Evolutionary conservation across 75 land plant species (phyloP), one percentile per base, ranked within the genome.

Genomic region (Cupressus sempervirens): DNA sequence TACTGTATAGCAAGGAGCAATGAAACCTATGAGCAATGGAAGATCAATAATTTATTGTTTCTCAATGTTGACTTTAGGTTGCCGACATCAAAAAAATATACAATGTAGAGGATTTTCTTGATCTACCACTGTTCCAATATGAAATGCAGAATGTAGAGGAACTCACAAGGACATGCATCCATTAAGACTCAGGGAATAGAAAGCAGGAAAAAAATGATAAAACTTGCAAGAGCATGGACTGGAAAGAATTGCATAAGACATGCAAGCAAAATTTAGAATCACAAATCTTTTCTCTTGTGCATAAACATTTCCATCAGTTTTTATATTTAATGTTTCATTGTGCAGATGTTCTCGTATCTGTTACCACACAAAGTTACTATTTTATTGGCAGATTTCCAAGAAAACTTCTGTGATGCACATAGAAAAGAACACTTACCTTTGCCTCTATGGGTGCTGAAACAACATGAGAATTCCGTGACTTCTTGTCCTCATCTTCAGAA

Each of bases 391-490:
- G 34, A 34, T 7, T 70, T 26, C 46, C 36, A 43, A 18, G 38
- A 26, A 77, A 26, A 46, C 2, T 43, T 8, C 11, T 5, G 41
- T 20, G 23, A 77, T 43, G 80, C 20, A 3, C 20, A n/a, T 43
- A 40, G 80, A 77, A 75, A 75, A 77, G 13, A 77, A 13, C 10
- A 77, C 80, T 77, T 43, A 77, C 80, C 80, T 77, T 77, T 77
- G 80, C 80, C 80, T 77, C 80, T 77, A 46, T 38, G 29, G 46
- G 80, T 77, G 80, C 41, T 77, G 80, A 77, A 20, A 43, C 41
- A 77, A 77, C 80, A 77, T 77, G 48, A 77, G 80, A 77, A 82
- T 83, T 83, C 34, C 84, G 76, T 32, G 84, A 30, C 41, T 56
- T 52, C 43, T 83, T 83, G 26, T 83, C 84, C 80, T 62, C 84